Evolutionary conservation across 441 rosid species (phyloP), one percentile per base, ranked within the genome.

Genomic region (Pelargonium australe): DNA sequence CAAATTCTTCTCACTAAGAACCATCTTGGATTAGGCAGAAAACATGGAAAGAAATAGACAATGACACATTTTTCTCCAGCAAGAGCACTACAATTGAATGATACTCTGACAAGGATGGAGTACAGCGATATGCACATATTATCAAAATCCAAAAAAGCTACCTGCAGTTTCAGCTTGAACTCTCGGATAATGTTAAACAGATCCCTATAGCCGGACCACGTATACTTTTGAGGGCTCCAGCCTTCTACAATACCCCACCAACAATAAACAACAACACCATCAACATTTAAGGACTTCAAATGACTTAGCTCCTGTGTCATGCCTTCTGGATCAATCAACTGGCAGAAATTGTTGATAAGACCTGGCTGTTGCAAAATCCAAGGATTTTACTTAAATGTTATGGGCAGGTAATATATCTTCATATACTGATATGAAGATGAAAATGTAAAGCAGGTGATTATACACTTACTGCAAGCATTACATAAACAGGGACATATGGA

Each of bases 181-280:
- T 81, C 89, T 82, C 76, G 79, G 71, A 85, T 74, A 65, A 85
- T 76, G 76, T 84, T 81, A 70, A 88, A 88, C 63, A 88, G 82
- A 45, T 88, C 91, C 37, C 82, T 77, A 64, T 88, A 88, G 70
- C 94, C 94, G 75, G 89, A 80, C 94, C 94, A 88, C 9, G 74
- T 85, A 75, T 86, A 88, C 55, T 86, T 86, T 75, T 81, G 88
- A 44, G 94, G 94, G 64, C 73, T 88, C 94, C 94, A 88, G 17
- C 83, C 80, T 83, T 88, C 94, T 67, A 86, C 83, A 63, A 86
- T 84, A 37, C 89, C 94, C 94, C 94, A 86, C 91, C 94, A 88
- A 84, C 94, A 88, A 82, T 85, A 84, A 76, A 88, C 82, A 19
- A 75, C 74, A 20, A 86, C 85, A 55, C 94, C 91, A 82, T 86